Percentiles rank a stretch among this genome's conserved stretches.
Conservation (phyloP, 371 early-diverging fungal species). For the Lichtheimia ramosa region DNA sequence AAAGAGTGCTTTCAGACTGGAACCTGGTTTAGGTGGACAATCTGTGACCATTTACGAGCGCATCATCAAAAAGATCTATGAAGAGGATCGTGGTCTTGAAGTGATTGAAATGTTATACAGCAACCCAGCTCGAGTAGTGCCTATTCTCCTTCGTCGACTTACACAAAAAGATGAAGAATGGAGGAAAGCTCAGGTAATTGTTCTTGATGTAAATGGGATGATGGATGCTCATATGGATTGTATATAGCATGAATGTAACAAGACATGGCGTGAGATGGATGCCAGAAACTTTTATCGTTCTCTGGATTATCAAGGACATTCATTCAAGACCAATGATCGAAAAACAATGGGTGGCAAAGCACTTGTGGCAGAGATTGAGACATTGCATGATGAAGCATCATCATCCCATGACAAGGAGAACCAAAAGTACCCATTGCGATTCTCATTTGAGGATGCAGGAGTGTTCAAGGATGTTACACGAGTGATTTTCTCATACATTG, state of each 20-base stretch:
- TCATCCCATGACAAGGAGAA: not conserved
- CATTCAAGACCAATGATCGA: slow-evolving; percentile 89
- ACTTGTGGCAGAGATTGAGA: slow-evolving; percentile 84
- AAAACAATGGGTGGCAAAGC: slow-evolving; percentile 78
- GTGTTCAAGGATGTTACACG: slow-evolving; percentile 68
- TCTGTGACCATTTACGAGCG: slow-evolving; percentile 86
- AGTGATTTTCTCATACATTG: slow-evolving; percentile 56
- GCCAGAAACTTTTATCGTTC: slow-evolving; percentile 95
- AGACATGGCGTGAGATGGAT: slow-evolving; percentile 95
- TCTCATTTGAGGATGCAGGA: slow-evolving; percentile 59
- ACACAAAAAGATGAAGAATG: slow-evolving; percentile 98
- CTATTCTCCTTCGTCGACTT: slow-evolving; percentile 93
- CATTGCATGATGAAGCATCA: slow-evolving; percentile 14
- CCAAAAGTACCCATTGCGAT: slow-evolving; percentile 63
- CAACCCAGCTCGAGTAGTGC: slow-evolving; percentile 91
- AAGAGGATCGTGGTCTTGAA: slow-evolving; percentile 78
- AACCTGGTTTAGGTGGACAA: slow-evolving; percentile 77
- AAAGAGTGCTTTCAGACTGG: slow-evolving; percentile 65
- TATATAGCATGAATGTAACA: slow-evolving; percentile 83
- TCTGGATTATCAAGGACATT: slow-evolving; percentile 92
- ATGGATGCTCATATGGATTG: slow-evolving; percentile 15
- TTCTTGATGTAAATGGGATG: not conserved
- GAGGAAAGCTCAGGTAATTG: slow-evolving; percentile 54
- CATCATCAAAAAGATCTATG: slow-evolving; percentile 91
- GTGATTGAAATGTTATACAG: slow-evolving; percentile 91